Conservation (phyloP, 78 protist genomes). For the Pigoraptor vietnamica region DNA sequence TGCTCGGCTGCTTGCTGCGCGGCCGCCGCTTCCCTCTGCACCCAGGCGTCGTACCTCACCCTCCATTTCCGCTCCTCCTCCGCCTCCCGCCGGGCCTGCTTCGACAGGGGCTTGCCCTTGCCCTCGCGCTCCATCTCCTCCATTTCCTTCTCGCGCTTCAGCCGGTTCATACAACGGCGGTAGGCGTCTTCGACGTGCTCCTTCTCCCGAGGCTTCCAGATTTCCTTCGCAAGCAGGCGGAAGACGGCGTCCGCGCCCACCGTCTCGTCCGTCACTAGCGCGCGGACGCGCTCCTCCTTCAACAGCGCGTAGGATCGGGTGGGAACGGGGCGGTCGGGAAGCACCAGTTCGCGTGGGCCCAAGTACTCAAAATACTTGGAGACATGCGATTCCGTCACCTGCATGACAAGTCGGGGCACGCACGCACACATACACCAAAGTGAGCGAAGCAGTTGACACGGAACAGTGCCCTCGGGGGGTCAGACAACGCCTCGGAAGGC, state of each 20-base stretch:
- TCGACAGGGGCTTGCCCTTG: no score
- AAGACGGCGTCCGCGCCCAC: background rate
- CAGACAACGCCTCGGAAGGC: no score
- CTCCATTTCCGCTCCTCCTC: no score
- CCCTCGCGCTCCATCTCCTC: no score
- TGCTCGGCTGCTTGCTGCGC: no score
- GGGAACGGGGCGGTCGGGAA: background rate
- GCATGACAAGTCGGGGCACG: background rate
- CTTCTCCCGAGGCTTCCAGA: background rate
- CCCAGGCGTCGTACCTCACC: no score
- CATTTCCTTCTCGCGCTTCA: no score
- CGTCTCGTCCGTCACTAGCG: background rate
- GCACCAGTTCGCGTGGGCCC: background rate
- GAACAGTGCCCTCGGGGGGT: no score
- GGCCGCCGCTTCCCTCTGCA: no score
- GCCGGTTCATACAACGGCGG: no score
- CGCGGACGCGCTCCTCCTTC: background rate
- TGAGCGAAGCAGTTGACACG: no score
- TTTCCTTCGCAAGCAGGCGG: background rate
- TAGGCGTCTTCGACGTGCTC: background rate
- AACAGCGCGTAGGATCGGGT: background rate
- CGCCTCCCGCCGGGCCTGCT: no score
- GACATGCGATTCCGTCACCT: background rate
- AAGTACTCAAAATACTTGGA: background rate
- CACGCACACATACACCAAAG: background rate